A percentile compares a stretch with the other conserved stretches of the same genome.
These are phyloP conservation scores for Candida tibetensis DNA, from an alignment of 805 yeast genomes.

Conservation along the genomic window DNA sequence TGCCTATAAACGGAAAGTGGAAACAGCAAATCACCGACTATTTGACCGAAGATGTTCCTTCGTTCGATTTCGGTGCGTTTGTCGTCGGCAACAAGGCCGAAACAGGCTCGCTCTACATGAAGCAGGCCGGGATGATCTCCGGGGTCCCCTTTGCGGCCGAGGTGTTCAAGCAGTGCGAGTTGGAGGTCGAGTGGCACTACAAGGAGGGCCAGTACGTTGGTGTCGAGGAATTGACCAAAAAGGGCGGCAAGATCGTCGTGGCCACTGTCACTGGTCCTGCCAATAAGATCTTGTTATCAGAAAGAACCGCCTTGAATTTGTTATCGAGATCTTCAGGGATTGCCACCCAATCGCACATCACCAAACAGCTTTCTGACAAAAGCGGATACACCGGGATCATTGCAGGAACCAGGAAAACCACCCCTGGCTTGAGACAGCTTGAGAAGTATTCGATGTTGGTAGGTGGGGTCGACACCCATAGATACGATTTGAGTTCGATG, in stretches of 20 bases:
- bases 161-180: conserved; percentile 71
- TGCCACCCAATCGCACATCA: conserved; percentile 67
- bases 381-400: conserved; percentile 77
- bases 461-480: conserved; percentile 91
- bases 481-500: conserved; percentile 90
- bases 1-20: conserved; percentile 82
- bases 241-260: conserved; percentile 59
- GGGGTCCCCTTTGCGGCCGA: conserved; percentile 91
- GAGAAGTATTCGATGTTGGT: conserved; percentile 94
- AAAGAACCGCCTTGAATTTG: conserved; percentile 80
- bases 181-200: conserved; percentile 68
- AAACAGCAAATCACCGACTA: conserved; percentile 70
- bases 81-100: conserved; percentile 82
- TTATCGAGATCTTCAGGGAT: conserved; percentile 83
- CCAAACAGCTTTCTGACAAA: conserved; percentile 59
- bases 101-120: conserved; percentile 77
- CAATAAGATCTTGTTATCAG: conserved; percentile 74
- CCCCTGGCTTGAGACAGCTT: conserved; percentile 85
- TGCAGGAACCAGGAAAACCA: conserved; percentile 97
- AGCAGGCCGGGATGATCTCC: conserved; percentile 72
- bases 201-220: conserved; percentile 60
- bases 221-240: conserved; percentile 42
- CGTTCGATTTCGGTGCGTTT: conserved; percentile 91
- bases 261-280: conserved; percentile 82
- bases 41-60: conserved; percentile 86